Conservation (phyloP, 2,329 filamentous ascomycete species). For the Dichotomopilus funicola region DNA sequence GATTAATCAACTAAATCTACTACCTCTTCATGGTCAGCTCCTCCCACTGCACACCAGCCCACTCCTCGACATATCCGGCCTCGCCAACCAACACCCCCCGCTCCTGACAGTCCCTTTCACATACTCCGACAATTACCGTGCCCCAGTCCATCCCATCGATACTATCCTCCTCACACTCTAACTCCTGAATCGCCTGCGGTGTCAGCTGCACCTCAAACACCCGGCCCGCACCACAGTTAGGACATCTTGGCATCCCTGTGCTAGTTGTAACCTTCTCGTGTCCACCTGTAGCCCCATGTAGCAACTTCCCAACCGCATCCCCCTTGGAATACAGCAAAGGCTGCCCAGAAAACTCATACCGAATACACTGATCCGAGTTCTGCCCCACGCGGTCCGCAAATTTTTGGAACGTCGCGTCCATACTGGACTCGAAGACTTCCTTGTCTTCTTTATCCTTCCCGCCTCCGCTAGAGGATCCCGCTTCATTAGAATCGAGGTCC, state of each 20-base stretch:
- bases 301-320: constrained; percentile 64
- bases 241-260: constrained; percentile 64
- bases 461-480: constrained; percentile 20
- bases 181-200: constrained; percentile 80
- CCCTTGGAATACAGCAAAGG: constrained; percentile 75
- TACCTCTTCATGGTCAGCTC: constrained; percentile 47
- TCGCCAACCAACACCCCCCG: constrained; percentile 51
- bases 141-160: constrained; percentile 97
- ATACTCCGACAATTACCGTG: constrained; percentile 81
- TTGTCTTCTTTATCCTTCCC: constrained; percentile 53
- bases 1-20: constrained; percentile 14
- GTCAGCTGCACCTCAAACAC: constrained; percentile 90
- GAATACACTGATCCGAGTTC: constrained; percentile 75
- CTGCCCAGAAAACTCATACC: constrained; percentile 68
- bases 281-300: constrained; percentile 34
- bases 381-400: constrained; percentile 73
- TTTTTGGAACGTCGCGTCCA: constrained; percentile 71
- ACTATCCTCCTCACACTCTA: constrained; percentile 69
- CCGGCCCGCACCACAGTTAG: constrained; percentile 65
- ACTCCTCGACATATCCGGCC: constrained; percentile 83
- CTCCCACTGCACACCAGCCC: constrained; percentile 98
- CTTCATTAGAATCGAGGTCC: constrained; percentile 35
- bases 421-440: constrained; percentile 64
- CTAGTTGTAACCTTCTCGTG: constrained; percentile 18
- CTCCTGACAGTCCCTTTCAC: constrained; percentile 68